Percentiles rank a stretch among this genome's conserved stretches.
These are phyloP conservation scores for Phytophthora hibernalis DNA, from an alignment of 352 stramenopile species.

Conservation along the genomic window DNA sequence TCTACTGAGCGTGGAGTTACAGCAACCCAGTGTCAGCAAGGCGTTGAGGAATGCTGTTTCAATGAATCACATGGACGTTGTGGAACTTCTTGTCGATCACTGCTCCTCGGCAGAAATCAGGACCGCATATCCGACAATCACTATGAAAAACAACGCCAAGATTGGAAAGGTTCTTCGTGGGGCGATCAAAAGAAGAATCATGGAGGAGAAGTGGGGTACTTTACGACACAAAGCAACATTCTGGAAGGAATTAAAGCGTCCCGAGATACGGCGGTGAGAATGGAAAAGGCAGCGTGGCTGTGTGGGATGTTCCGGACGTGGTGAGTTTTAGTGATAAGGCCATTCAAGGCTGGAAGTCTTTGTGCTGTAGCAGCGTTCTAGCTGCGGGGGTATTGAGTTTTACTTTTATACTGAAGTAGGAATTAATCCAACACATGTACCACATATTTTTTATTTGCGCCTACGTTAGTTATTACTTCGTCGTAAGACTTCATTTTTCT, in stretches of 20 bases:
- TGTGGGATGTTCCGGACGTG: constrained; percentile 1
- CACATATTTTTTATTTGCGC: too few relatives aligned
- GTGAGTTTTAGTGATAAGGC: too few relatives aligned
- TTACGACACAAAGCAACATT: neutral
- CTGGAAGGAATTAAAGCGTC: neutral
- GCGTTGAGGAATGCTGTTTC: constrained; percentile 3
- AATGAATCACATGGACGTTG: neutral
- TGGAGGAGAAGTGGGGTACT: constrained; percentile 1
- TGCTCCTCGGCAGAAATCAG: neutral
- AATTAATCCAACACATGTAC: too few relatives aligned
- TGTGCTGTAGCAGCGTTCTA: too few relatives aligned
- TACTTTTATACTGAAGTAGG: too few relatives aligned
- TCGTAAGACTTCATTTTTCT: too few relatives aligned
- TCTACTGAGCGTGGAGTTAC: constrained; percentile 16
- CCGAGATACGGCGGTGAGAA: neutral
- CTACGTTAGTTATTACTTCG: too few relatives aligned
- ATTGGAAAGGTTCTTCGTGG: neutral
- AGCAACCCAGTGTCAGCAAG: neutral
- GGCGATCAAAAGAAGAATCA: neutral
- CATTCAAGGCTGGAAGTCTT: too few relatives aligned
- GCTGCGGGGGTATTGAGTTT: too few relatives aligned
- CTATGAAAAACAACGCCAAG: neutral
- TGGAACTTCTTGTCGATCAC: neutral
- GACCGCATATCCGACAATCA: constrained; percentile 4
- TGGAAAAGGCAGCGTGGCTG: neutral